These are phyloP conservation scores for Coemansia sp. DNA, from an alignment of 192 early-diverging fungal genomes.

Conservation along the genomic window DNA sequence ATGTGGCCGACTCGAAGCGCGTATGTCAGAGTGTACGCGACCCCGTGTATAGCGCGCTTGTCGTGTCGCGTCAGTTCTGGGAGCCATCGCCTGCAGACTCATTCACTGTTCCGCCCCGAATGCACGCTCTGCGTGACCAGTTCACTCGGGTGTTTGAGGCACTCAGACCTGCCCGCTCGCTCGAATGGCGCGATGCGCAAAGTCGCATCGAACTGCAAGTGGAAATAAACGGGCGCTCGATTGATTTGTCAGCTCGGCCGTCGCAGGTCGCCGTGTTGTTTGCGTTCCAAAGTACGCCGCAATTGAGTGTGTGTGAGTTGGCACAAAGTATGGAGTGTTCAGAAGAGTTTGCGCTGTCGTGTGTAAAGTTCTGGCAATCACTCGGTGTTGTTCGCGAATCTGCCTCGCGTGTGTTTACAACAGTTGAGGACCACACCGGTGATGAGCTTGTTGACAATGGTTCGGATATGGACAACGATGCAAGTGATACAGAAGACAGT, in stretches of 20 bases:
- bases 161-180: slow-evolving; percentile 61
- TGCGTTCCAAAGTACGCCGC: slow-evolving; percentile 20
- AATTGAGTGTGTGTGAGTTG: slow-evolving; percentile 11
- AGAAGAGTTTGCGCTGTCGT: slow-evolving; percentile 19
- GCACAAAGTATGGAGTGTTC: slow-evolving; percentile 22
- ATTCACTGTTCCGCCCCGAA: slow-evolving; percentile 45
- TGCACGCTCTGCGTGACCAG: slow-evolving; percentile 42
- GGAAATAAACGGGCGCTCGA: slow-evolving; percentile 55
- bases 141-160: slow-evolving; percentile 54
- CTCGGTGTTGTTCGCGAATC: slow-evolving; percentile 45
- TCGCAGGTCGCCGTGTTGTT: slow-evolving; percentile 59
- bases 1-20: slow-evolving; percentile 72
- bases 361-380: slow-evolving; percentile 41
- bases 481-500: not conserved
- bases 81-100: not conserved
- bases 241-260: slow-evolving; percentile 56
- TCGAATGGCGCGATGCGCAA: slow-evolving; percentile 57
- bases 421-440: slow-evolving; percentile 12
- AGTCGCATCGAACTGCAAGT: slow-evolving; percentile 60
- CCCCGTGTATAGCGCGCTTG: slow-evolving; percentile 15
- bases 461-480: not conserved
- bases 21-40: slow-evolving; percentile 56
- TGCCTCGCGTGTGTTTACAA: slow-evolving; percentile 11
- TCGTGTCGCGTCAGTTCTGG: slow-evolving; percentile 73
- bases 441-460: not conserved